These are phyloP conservation scores for Talaromyces piceae DNA, from an alignment of 2,329 filamentous ascomycete species.

Conservation along the genomic window DNA sequence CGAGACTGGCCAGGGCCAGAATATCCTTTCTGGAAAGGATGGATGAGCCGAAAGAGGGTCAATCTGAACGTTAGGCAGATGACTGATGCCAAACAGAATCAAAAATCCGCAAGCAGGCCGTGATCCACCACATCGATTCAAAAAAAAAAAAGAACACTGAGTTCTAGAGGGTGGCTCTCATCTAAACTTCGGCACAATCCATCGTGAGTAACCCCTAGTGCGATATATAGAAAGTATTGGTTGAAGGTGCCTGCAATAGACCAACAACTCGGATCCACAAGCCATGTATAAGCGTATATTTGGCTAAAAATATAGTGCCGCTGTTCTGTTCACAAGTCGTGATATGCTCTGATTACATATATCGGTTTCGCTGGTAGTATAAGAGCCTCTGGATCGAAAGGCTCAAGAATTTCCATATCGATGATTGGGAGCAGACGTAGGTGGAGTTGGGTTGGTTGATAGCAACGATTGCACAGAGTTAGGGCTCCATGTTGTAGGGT, in stretches of 20 bases:
- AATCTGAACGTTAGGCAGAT: constrained; percentile 72
- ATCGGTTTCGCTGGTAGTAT: neutral
- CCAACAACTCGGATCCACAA: no score
- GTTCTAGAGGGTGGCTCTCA: no score
- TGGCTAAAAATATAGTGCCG: neutral
- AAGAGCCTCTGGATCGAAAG: neutral
- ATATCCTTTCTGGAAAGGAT: constrained; percentile 68
- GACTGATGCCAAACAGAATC: neutral
- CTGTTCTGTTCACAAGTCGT: neutral
- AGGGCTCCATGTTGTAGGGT: constrained; percentile 8
- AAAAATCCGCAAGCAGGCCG: neutral
- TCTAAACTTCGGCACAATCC: no score
- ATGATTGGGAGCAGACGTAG: constrained; percentile 6
- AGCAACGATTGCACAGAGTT: constrained; percentile 11
- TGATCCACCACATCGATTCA: neutral
- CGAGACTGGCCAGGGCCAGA: constrained; percentile 60
- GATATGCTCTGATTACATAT: neutral
- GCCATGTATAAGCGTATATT: no score
- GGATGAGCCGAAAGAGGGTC: constrained; percentile 81
- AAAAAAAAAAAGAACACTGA: neutral
- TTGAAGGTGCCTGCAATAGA: no score
- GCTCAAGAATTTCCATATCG: constrained; percentile 7
- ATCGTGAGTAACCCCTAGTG: no score
- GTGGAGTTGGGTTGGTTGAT: constrained; percentile 4
- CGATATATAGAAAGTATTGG: no score